These are phyloP conservation scores for Spiraea crenata DNA, from an alignment of 331 rosid genomes.

Conservation along the genomic window DNA sequence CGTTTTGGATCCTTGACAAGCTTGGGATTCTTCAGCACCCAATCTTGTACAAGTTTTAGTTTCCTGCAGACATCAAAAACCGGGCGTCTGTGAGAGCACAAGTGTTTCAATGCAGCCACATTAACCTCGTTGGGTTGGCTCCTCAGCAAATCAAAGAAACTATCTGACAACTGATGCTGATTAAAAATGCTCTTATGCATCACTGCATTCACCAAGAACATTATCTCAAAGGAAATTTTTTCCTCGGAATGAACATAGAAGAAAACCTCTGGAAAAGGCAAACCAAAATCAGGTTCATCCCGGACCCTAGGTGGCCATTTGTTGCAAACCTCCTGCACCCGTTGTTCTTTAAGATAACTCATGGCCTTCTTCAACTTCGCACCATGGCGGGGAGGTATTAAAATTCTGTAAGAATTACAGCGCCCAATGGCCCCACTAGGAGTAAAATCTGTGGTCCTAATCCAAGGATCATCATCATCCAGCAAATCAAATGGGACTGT, in stretches of 20 bases:
- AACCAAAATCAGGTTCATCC: slow-evolving; percentile 66
- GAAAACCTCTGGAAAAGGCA: slow-evolving; percentile 52
- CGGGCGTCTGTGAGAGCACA: slow-evolving; percentile 58
- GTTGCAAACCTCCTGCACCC: slow-evolving; percentile 44
- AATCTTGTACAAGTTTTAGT: slow-evolving; percentile 62
- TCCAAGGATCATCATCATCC: slow-evolving; percentile 98
- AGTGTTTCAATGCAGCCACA: slow-evolving; percentile 76
- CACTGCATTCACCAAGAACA: slow-evolving; percentile 75
- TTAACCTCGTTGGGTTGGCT: slow-evolving; percentile 59
- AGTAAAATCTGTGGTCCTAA: slow-evolving; percentile 87
- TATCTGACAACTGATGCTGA: slow-evolving; percentile 59
- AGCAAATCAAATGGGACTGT: slow-evolving; percentile 60
- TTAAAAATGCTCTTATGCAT: slow-evolving; percentile 72
- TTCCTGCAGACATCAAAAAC: slow-evolving; percentile 60
- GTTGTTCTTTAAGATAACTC: slow-evolving; percentile 44
- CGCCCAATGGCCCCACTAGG: slow-evolving; percentile 80
- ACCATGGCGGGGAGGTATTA: slow-evolving; percentile 74
- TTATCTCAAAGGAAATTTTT: slow-evolving; percentile 56
- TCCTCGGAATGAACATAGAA: slow-evolving; percentile 45
- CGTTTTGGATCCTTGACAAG: slow-evolving; percentile 54
- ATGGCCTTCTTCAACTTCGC: slow-evolving; percentile 57
- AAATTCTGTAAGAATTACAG: slow-evolving; percentile 61
- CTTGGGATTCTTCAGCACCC: slow-evolving; percentile 79
- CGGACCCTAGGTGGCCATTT: slow-evolving; percentile 35
- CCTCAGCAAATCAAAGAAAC: slow-evolving; percentile 59